Evolutionary conservation across 305 asterid species (phyloP).

Genomic region (Fraxinus sp.): DNA sequence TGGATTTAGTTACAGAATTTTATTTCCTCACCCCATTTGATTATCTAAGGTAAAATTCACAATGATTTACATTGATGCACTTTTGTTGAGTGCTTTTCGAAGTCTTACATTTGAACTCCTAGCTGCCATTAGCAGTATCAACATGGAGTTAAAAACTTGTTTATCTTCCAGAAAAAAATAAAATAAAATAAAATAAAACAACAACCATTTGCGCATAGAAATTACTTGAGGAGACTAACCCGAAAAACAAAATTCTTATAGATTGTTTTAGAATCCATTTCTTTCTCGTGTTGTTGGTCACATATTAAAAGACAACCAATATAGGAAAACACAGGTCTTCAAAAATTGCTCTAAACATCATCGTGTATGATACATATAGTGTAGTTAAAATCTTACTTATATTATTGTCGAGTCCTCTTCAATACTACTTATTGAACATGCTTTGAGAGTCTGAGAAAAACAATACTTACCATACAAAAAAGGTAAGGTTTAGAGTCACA

Average conservation of each 20-base stretch:
- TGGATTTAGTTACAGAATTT: no score
- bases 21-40: no score
- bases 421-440: no score
- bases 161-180: not conserved
- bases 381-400: no score
- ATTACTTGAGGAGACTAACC: slow-evolving; percentile 44
- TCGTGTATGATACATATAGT: no score
- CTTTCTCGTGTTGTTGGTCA: slow-evolving; percentile 82
- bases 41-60: not conserved
- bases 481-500: not conserved
- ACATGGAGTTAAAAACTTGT: not conserved
- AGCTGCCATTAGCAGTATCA: slow-evolving; percentile 83
- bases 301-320: slow-evolving; percentile 57
- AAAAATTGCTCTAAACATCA: no score
- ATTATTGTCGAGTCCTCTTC: no score
- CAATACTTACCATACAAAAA: not conserved
- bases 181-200: no score
- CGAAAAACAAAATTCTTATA: slow-evolving; percentile 78
- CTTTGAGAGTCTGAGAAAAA: no score
- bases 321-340: not conserved
- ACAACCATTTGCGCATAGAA: not conserved
- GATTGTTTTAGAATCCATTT: slow-evolving; percentile 78
- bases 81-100: slow-evolving; percentile 63
- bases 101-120: slow-evolving; percentile 82
- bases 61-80: slow-evolving; percentile 49